phyloP scores from a whole-genome alignment of 2,329 filamentous ascomycete genomes.

The Trichoderma aggressivum region DNA sequence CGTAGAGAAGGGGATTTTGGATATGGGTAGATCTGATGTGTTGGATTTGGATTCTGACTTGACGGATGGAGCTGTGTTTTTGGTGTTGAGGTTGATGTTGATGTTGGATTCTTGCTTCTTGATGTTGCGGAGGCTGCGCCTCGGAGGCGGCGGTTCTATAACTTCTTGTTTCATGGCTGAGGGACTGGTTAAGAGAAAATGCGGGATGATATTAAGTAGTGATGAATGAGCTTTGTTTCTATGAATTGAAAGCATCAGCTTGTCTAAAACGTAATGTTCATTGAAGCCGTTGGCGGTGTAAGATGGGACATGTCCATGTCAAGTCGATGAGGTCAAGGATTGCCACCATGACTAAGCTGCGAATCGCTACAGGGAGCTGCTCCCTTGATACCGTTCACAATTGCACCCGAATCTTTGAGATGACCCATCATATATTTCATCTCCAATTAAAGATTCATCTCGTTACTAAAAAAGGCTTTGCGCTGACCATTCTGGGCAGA shows the following conservation, averaged over 20 bases:
- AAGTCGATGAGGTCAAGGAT: slow-evolving; percentile 1
- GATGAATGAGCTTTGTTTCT: neutral
- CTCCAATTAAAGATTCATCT: neutral
- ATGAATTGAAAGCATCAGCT: neutral
- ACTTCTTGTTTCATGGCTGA: neutral
- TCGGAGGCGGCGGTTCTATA: neutral
- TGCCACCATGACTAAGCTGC: neutral
- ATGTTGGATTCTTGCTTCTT: neutral
- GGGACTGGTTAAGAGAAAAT: too few species aligned
- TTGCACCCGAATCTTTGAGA: too few species aligned
- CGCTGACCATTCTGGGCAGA: neutral
- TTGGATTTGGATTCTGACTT: neutral
- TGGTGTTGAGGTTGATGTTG: neutral
- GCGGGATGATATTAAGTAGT: too few species aligned
- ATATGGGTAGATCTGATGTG: neutral
- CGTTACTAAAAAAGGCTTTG: neutral
- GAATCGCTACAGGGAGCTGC: neutral
- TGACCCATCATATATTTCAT: fast-evolving
- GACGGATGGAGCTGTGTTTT: neutral
- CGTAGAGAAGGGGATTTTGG: neutral
- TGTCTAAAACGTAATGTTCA: neutral
- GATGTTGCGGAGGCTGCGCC: slow-evolving; percentile 21
- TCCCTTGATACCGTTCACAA: neutral
- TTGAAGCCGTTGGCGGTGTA: neutral
- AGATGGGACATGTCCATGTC: neutral